Base-by-base conservation (phyloP, 805 yeast species). In the Yarrowia divulgata region DNA sequence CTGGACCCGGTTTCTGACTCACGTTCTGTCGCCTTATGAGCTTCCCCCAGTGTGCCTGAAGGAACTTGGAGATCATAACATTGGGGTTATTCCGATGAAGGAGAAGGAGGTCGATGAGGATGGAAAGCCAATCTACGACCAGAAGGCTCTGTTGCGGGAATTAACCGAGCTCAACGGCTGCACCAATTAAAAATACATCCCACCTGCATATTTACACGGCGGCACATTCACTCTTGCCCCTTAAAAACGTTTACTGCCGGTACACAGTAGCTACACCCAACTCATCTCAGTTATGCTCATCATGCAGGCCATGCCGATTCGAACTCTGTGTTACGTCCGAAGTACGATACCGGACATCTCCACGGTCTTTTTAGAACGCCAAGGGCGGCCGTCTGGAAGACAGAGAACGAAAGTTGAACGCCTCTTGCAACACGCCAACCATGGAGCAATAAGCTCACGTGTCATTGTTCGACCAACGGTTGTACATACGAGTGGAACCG, bases 1-100 rank as follows among this genome's bases (percentile, higher is more conserved):
- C 37, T 62, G 67, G 67, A 62, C 67, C 2, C n/a, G 55, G n/a
- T 62, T 62, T 37, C n/a, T 62, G 23, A 62, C 67, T 6, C 67
- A 62, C 16, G 67, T 62, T 1, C 13, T 62, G 18, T 35, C 67
- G n/a, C 67, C 67, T n/a, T 48, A 35, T 37, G 55, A 46, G 39
- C 34, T 62, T 7, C 40, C 64, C 8, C 7, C 37, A 1, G 16
- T 5, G 34, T 35, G 29, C 16, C 19, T 37, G 16, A 35, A 35
- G 35, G 43, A 46, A 6, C 67, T 62, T 14, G 14, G 23, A 12
- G 35, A 34, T 7, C 67, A 46, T 18, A 16, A 35, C n/a, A 48
- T 62, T 8, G 34, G 29, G 8, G 55, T 48, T 5, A 48, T 62
- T 23, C 37, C 35, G 23, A 46, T 48, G 37, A 23, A 9, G 23